Evolutionary conservation across 495 filamentous ascomycete species (phyloP), one percentile per base, ranked within the genome.

Genomic region (Tuber brumale): DNA sequence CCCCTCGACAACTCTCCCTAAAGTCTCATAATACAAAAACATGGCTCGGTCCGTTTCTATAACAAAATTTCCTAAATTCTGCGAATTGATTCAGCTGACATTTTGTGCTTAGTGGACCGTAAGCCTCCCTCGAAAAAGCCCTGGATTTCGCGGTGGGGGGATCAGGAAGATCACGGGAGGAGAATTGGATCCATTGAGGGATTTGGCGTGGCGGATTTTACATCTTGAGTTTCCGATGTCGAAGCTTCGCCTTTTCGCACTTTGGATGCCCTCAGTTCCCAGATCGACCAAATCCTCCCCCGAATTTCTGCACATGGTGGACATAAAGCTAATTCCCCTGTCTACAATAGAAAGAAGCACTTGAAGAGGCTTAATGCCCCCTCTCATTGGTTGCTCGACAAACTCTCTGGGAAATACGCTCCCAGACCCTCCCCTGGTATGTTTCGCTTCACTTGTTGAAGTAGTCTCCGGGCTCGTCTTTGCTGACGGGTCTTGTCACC

Each of bases 301-400:
- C n/a, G 31, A 71, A 31, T 71, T 72, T 75, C 42, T 16, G 46
- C 42, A 51, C 71, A 44, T 31, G 10, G 42, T 51, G 70, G 44
- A 43, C 48, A 27, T 46, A 37, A 71, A 43, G 69, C 61, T 77
- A 61, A 79, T 70, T 27, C 41, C 0, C 61, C 61, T 48, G 69
- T 31, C 74, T 72, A 76, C 72, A 80, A 84, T 85, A 97, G 94
- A 84, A 97, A 95, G 90, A 99, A 99, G 90, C 96, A 99, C 88
- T 94, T 97, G 86, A 98, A 99, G 95, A 94, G 95, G 89, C 90
- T 98, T 84, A 94, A 92, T 86, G 95, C 95, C 85, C 95, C 95
- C 83, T 95, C 92, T 85, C 95, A 98, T 90, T 99, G 96, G 95
- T 93, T 99, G 84, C 89, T 99, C 84, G 95, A 99, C 91, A 99